Percentiles rank a stretch among this genome's conserved stretches.
Evolutionary conservation across 163 green algal genomes (phyloP).

Genomic region (Chlorella variabilis): DNA sequence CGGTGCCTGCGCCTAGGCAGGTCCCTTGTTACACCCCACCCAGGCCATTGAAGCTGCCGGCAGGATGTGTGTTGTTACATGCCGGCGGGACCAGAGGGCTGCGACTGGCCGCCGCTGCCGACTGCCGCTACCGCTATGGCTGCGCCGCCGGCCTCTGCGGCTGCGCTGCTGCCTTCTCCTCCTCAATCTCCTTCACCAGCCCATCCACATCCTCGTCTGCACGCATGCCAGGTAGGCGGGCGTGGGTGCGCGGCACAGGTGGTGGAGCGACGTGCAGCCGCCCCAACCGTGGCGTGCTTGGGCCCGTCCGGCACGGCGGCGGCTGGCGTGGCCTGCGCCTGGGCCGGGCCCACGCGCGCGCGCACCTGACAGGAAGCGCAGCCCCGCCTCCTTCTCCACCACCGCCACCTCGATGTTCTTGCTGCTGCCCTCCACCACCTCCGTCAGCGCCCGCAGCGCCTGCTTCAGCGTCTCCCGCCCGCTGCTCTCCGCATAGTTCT

Average conservation of each 20-base stretch:
- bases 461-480: slow-evolving; percentile 92
- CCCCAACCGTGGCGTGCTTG: too few relatives aligned
- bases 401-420: slow-evolving; percentile 96
- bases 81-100: too few relatives aligned
- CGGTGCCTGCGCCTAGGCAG: too few relatives aligned
- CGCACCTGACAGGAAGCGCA: slow-evolving; percentile 72
- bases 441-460: slow-evolving; percentile 90
- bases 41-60: too few relatives aligned
- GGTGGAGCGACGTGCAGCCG: too few relatives aligned
- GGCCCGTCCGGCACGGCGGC: too few relatives aligned
- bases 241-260: neutral
- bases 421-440: slow-evolving; percentile 93
- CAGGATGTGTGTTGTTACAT: too few relatives aligned
- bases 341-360: too few relatives aligned
- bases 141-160: slow-evolving; percentile 53
- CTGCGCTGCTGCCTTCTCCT: slow-evolving; percentile 92
- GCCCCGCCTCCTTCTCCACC: slow-evolving; percentile 72
- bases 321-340: too few relatives aligned
- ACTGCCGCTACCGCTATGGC: too few relatives aligned
- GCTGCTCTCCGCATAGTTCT: slow-evolving; percentile 88
- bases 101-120: too few relatives aligned
- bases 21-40: too few relatives aligned
- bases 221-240: neutral
- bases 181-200: slow-evolving; percentile 85
- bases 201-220: slow-evolving; percentile 88